Conservation (phyloP, 2,329 filamentous ascomycete species). For the Claviceps digitariae region DNA sequence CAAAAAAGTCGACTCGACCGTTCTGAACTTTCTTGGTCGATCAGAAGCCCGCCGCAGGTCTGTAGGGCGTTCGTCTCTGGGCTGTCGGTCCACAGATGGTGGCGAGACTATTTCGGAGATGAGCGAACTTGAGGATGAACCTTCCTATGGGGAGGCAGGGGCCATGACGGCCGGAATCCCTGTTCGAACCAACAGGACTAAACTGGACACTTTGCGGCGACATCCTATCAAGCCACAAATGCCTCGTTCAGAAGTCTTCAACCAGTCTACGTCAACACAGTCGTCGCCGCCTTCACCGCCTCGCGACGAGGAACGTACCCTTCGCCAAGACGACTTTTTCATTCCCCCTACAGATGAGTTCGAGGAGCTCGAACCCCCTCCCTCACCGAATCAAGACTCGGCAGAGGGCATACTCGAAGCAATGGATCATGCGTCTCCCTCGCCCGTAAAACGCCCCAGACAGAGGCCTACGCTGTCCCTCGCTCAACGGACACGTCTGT, state of each 20-base stretch:
- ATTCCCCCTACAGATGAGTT: not conserved
- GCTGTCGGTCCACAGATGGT: conserved; percentile 7
- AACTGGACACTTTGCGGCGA: conserved; percentile 10
- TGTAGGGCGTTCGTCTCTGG: not conserved
- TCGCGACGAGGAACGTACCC: not conserved
- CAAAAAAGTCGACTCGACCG: conserved; percentile 7
- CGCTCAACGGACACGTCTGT: conserved; percentile 66
- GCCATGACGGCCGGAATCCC: conserved; percentile 9
- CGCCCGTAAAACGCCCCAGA: conserved; percentile 35
- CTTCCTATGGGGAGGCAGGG: conserved; percentile 1
- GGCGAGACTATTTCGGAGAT: conserved; percentile 29
- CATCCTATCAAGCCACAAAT: conserved; percentile 17
- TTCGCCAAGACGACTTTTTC: not conserved
- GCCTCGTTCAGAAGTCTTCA: conserved; percentile 10
- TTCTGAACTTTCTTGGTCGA: conserved; percentile 8
- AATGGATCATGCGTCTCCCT: conserved; percentile 41
- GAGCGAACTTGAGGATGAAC: conserved; percentile 39
- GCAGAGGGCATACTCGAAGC: conserved; percentile 44
- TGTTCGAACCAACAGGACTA: conserved; percentile 13
- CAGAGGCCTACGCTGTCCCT: conserved; percentile 47
- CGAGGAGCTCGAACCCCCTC: not conserved
- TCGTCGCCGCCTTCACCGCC: not conserved
- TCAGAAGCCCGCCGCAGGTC: not conserved
- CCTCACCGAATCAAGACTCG: conserved; percentile 33
- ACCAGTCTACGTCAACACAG: not conserved